These are phyloP conservation scores for Penicillium italicum DNA, from an alignment of 2,329 filamentous ascomycete genomes.

Conservation along the genomic window DNA sequence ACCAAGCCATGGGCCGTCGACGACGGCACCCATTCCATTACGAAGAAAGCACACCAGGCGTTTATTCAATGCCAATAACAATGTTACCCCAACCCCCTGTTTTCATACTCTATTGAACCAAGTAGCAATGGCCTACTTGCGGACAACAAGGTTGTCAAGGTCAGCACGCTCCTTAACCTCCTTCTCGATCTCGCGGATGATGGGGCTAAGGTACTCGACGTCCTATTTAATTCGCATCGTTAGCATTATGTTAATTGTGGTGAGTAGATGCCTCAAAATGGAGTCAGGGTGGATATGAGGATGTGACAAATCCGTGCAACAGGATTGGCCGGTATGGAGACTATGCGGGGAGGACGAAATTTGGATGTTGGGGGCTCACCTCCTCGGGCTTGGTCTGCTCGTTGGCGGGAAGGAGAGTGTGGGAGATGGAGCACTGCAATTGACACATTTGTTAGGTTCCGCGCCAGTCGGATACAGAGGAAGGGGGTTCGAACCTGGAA, in stretches of 20 bases:
- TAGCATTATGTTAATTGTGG: conserved; percentile 11
- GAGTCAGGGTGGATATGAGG: conserved; percentile 20
- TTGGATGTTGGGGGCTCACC: conserved; percentile 44
- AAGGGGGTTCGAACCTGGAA: conserved; percentile 63
- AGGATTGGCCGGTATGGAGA: conserved; percentile 33
- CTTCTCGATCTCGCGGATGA: conserved; percentile 66
- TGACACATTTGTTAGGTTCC: conserved; percentile 21
- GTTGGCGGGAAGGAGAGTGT: conserved; percentile 60
- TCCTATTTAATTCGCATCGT: conserved; percentile 50
- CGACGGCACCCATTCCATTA: conserved; percentile 24
- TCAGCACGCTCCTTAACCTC: conserved; percentile 66
- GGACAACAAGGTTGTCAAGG: conserved; percentile 63
- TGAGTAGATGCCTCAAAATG: not conserved
- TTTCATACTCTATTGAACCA: conserved; percentile 22
- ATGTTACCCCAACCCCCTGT: conserved; percentile 21
- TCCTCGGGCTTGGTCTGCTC: conserved; percentile 67
- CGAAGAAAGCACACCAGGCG: conserved; percentile 21
- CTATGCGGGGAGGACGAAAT: conserved; percentile 27
- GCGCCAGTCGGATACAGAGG: conserved; percentile 5
- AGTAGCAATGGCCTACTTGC: conserved; percentile 37
- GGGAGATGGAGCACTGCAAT: conserved; percentile 60
- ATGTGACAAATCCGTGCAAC: conserved; percentile 37
- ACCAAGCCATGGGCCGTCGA: conserved; percentile 25
- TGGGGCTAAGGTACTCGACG: conserved; percentile 60
- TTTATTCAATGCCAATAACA: conserved; percentile 21